Evolutionary conservation across 1,139 yeast species (phyloP), one percentile per base, ranked within the genome.

Genomic region (Nakaseomyces bracarensis): DNA sequence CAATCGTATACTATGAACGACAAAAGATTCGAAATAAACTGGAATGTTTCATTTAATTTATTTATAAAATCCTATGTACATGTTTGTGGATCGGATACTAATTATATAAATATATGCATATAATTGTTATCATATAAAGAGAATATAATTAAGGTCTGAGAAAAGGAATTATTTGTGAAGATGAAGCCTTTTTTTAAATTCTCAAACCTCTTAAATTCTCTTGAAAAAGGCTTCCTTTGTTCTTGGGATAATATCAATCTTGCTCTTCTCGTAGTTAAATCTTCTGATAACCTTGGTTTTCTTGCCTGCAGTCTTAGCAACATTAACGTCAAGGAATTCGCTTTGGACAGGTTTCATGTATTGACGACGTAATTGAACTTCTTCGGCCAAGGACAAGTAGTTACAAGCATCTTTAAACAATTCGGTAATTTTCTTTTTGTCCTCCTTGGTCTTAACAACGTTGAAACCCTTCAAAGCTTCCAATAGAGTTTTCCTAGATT

Each of bases 241-340:
- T 50, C 72, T 68, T 43, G 61, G 58, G 35, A 70, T 50, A 7
- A 63, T 55, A 33, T 73, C 75, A 25, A 73, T 65, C 47, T 60
- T 65, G 45, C 70, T 60, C 41, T 61, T 64, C 26, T 63, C 68
- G 48, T 74, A 67, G 53, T 76, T 73, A 72, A 76, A 77, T 46
- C 74, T 70, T 50, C 66, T 69, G 43, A 69, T 61, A 11, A 64
- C 50, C 38, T 61, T 54, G 26, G 70, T 47, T 42, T 56, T 71
- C 45, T 66, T 64, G 28, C 61, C 63, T 27, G 61, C 59, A 43
- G 61, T 61, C 29, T 62, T 64, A 9, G 46, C 48, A n/a, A 40
- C 28, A 3, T 49, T 43, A 51, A 58, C 53, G 28, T 49, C 48
- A 20, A 50, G 60, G 20, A 54, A 45, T 47, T 66, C 68, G 2